Conservation (phyloP, 768 basidiomycete species). For the Termitomyces sp. region DNA sequence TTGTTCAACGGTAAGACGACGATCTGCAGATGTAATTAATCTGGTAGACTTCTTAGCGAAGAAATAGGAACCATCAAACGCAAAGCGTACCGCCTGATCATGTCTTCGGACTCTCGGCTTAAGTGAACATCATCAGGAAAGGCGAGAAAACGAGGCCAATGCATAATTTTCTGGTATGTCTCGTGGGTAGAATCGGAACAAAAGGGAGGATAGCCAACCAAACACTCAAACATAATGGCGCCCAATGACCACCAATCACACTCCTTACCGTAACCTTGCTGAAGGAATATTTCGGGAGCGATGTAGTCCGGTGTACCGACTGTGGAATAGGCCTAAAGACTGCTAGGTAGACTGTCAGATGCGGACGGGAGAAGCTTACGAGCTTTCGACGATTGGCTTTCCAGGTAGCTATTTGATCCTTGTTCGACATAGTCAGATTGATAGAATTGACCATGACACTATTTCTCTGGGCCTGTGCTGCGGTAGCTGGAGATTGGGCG, state of each 20-base stretch:
- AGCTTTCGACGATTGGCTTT: conserved; percentile 97
- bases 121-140: conserved; percentile 96
- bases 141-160: conserved; percentile 82
- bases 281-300: conserved; percentile 94
- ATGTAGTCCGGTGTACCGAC: conserved; percentile 98
- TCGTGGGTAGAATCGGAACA: conserved; percentile 95
- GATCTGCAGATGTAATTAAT: conserved; percentile 82
- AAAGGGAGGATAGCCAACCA: conserved; percentile 97
- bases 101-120: conserved; percentile 86
- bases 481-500: conserved; percentile 36
- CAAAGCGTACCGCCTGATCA: conserved; percentile 68
- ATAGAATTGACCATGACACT: conserved; percentile 98
- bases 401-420: conserved; percentile 96
- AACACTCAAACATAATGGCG: conserved; percentile 97
- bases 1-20: conserved; percentile 76
- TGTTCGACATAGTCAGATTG: conserved; percentile 91
- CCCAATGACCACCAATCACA: conserved; percentile 99
- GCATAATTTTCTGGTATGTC: conserved; percentile 96
- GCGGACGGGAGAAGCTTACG: conserved; percentile 38
- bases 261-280: conserved; percentile 96
- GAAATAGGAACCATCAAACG: not conserved
- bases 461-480: conserved; percentile 65
- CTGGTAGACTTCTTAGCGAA: conserved; percentile 30
- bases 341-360: not conserved
- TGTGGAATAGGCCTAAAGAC: conserved; percentile 85